These are phyloP conservation scores for Annulohypoxylon stygium DNA, from an alignment of 495 filamentous ascomycete genomes.

Conservation along the genomic window DNA sequence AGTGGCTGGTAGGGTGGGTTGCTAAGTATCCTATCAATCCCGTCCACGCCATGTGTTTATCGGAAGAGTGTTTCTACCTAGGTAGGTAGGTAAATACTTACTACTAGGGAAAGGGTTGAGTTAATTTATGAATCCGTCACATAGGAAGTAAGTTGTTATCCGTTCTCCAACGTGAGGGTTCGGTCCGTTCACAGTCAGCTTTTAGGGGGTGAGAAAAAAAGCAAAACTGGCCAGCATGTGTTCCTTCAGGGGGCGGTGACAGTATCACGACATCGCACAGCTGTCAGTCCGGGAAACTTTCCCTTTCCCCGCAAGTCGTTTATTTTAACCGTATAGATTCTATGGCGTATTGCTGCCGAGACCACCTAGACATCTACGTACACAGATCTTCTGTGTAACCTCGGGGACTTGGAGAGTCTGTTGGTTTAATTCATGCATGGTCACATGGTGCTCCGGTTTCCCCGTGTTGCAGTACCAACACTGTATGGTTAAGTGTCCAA, in stretches of 20 bases:
- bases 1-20: constrained; percentile 24
- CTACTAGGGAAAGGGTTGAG: background rate
- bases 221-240: constrained; percentile 2
- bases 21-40: constrained; percentile 19
- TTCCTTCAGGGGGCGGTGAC: background rate
- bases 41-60: background rate
- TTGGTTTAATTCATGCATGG: constrained; percentile 26
- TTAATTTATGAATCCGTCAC: constrained; percentile 11
- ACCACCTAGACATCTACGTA: background rate
- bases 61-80: background rate
- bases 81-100: background rate
- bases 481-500: background rate
- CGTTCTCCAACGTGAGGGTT: background rate
- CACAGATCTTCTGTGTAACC: constrained; percentile 30
- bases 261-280: constrained; percentile 19
- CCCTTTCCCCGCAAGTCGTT: constrained; percentile 16
- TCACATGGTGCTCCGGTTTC: constrained; percentile 9
- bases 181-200: constrained; percentile 1
- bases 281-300: constrained; percentile 13
- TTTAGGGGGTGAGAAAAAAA: constrained; percentile 11
- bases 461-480: constrained; percentile 10
- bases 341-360: constrained; percentile 11
- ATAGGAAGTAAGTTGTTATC: background rate
- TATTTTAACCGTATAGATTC: background rate
- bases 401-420: constrained; percentile 2